Evolutionary conservation across 2,329 filamentous ascomycete genomes (phyloP), one percentile per base, ranked within the genome.

Genomic region (Fusarium piperis): DNA sequence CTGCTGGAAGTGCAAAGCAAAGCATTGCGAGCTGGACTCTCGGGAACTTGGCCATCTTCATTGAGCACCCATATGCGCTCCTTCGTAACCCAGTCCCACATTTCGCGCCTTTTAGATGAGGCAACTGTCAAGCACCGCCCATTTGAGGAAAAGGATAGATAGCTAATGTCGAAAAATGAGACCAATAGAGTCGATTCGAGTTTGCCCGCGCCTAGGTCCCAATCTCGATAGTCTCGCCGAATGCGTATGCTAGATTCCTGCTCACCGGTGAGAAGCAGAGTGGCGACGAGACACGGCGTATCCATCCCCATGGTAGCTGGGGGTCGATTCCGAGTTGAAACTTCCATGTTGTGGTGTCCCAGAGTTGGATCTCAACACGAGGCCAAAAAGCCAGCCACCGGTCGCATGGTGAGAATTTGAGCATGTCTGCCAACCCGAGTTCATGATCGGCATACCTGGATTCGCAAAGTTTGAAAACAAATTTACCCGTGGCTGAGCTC

Each of bases 401-500:
- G 3, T 13, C 26, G 28, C 23, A 23, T 4, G 46, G 46, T 10
- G 46, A 51, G 28, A 51, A 51, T 32, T 15, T 1, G 2, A 26
- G 8, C 0, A 1, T 15, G 10, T 13, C 5, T 44, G 3, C 12
- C 18, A 23, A 5, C 23, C 23, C 3, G 23, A 5, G 5, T 5
- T 23, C 5, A 23, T 5, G 23, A 23, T 3, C 3, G 5, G 5
- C 23, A 23, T 3, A 23, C 5, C 3, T 23, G 32, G 10, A 12
- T 12, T 33, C 12, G 36, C 11, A 13, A n/a, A 13, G 16, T 12
- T 11, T 13, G 20, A 46, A 26, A 2, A 13, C 18, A 13, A 8
- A 13, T 15, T 51, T 3, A 20, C 15, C 4, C 41, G 41, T 46
- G 11, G 9, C 8, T 16, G 41, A 26, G 41, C 41, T 46, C 41